These are phyloP conservation scores for Penicillium freii DNA, from an alignment of 2,329 filamentous ascomycete species.

Conservation along the genomic window DNA sequence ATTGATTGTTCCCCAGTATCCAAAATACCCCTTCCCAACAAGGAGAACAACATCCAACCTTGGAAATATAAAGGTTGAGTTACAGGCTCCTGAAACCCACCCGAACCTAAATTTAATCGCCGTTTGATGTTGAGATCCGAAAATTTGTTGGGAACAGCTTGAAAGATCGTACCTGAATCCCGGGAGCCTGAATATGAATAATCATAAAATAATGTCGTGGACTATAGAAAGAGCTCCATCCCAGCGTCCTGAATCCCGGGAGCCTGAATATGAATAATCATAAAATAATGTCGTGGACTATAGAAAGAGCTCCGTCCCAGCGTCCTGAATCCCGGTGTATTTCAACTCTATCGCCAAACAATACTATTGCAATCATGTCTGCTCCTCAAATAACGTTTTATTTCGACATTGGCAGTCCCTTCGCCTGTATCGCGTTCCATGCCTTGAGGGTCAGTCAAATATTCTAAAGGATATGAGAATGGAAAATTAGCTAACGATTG, in stretches of 20 bases:
- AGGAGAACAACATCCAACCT: background rate
- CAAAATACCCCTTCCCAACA: background rate
- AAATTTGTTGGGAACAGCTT: background rate
- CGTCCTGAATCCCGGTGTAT: background rate
- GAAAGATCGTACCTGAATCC: background rate
- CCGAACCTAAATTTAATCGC: background rate
- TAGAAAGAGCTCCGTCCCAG: background rate
- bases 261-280: too few species aligned
- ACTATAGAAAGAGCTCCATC: too few species aligned
- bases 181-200: background rate
- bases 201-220: background rate
- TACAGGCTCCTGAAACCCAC: background rate
- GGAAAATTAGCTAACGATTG: background rate
- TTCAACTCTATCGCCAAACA: background rate
- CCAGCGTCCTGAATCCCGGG: too few species aligned
- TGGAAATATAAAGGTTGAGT: background rate
- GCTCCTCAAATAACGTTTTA: conserved; percentile 13
- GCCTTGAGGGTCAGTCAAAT: conserved; percentile 5
- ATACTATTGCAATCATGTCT: background rate
- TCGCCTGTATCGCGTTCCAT: conserved; percentile 18
- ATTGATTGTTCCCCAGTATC: background rate
- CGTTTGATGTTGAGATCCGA: background rate
- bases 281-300: background rate
- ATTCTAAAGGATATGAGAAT: background rate
- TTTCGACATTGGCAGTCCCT: conserved; percentile 19